Conservation (phyloP, 306 rosid genomes). For the Prunus salicina region DNA sequence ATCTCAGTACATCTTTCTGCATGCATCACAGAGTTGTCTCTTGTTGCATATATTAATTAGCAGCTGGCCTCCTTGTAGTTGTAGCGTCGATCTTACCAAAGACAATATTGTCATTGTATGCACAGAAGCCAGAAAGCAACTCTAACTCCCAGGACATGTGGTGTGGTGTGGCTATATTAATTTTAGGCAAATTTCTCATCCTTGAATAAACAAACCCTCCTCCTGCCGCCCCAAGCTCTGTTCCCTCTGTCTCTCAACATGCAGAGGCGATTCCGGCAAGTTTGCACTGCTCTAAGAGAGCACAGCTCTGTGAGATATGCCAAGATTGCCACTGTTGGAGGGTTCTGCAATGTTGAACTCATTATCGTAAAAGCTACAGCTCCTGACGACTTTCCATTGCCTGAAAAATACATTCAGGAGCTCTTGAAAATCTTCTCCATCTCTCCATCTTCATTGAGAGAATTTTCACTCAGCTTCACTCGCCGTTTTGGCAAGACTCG, state of each 20-base stretch:
- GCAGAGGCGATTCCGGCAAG: conserved; percentile 50
- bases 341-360: conserved; percentile 51
- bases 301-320: conserved; percentile 52
- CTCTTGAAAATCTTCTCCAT: conserved; percentile 58
- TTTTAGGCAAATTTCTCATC: not conserved
- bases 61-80: conserved; percentile 1
- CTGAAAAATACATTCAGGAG: conserved; percentile 51
- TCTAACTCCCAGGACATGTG: not conserved
- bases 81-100: conserved; percentile 25
- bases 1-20: not conserved
- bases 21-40: not conserved
- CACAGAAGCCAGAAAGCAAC: not conserved
- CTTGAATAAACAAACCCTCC: not conserved
- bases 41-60: not conserved
- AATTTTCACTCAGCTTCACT: conserved; percentile 55
- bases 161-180: not conserved
- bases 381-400: conserved; percentile 55
- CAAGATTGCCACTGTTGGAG: conserved; percentile 57
- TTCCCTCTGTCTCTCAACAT: conserved; percentile 22
- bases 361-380: conserved; percentile 64
- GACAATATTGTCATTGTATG: not conserved
- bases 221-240: not conserved
- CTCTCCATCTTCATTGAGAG: conserved; percentile 50
- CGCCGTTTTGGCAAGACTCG: conserved; percentile 63
- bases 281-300: conserved; percentile 50